These are phyloP conservation scores for Trichoderma erinaceum DNA, from an alignment of 495 filamentous ascomycete species.

Conservation along the genomic window DNA sequence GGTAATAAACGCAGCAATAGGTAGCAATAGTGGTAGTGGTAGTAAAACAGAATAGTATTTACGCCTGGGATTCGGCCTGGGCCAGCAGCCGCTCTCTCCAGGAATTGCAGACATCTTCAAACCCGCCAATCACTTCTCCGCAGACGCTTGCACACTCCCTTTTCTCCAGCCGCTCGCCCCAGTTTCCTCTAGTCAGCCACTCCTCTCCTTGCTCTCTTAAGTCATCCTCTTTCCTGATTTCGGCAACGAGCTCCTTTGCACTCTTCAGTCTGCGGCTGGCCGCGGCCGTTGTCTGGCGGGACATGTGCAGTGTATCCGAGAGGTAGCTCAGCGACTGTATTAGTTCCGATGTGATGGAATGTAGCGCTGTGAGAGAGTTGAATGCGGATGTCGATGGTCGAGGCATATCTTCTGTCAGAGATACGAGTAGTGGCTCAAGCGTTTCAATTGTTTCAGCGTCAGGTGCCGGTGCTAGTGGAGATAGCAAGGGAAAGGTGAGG, in stretches of 20 bases:
- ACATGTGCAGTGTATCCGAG: conserved; percentile 91
- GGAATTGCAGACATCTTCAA: conserved; percentile 73
- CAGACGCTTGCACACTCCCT: conserved; percentile 76
- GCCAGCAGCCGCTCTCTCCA: conserved; percentile 47
- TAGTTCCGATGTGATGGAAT: conserved; percentile 67
- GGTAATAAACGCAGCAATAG: not conserved
- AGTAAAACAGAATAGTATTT: not conserved
- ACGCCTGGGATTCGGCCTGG: conserved; percentile 33
- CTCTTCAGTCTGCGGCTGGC: conserved; percentile 69
- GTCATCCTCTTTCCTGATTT: conserved; percentile 77
- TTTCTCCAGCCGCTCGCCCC: conserved; percentile 65
- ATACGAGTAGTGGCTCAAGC: conserved; percentile 57
- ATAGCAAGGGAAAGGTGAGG: conserved; percentile 68
- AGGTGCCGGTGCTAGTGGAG: conserved; percentile 47
- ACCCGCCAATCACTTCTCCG: conserved; percentile 81
- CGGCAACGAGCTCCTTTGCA: conserved; percentile 72
- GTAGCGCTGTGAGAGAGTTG: conserved; percentile 54
- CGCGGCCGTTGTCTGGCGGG: conserved; percentile 73
- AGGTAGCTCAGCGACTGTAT: conserved; percentile 74
- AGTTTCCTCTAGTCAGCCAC: conserved; percentile 74
- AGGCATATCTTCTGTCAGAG: conserved; percentile 49
- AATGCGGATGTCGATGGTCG: conserved; percentile 46
- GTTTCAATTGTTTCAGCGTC: conserved; percentile 57
- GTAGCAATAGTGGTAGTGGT: not conserved
- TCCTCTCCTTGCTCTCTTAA: conserved; percentile 68